Evolutionary conservation across 768 basidiomycete species (phyloP), one percentile per base, ranked within the genome.

Genomic region (Naganishia randhawae): DNA sequence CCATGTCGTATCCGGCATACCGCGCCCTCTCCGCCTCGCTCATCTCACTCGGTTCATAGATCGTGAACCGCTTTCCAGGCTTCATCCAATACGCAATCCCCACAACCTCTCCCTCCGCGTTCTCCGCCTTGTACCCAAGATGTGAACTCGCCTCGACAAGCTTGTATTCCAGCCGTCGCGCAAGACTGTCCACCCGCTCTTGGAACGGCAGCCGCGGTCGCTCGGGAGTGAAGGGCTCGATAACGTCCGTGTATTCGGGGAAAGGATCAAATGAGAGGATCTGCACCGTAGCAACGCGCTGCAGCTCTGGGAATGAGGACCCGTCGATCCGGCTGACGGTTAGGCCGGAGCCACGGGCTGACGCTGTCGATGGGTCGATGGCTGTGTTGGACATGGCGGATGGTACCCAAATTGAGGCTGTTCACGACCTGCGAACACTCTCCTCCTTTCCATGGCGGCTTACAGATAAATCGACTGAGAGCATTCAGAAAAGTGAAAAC

Each of bases 1-100:
- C 62, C 39, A 52, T 45, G 16, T 69, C 68, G 27, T 42, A 52
- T 17, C 41, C 48, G 27, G 63, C 41, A 50, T 63, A 69, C 37
- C 32, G 50, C 33, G 50, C 68, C 32, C 31, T 45, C 25, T 63
- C 54, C 41, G 14, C 33, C 11, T 69, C 63, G 10, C n/a, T 48
- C 61, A 64, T 54, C 19, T 17, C n/a, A 29, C 31, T n/a, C n/a
- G 54, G 39, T 16, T 61, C 50, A 25, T 51, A 53, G 4, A 53
- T 32, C 68, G 35, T 39, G 63, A 64, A 52, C 31, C 25, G 16
- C 22, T 10, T 8, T 11, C 68, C 68, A 29, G 68, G 68, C 41
- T 52, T 63, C 68, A 63, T 51, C 68, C 68, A 69, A 32, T 69
- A 69, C 2, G 37, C 48, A 35, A 65, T 57, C 17, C 68, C 68